Evolutionary conservation across 306 rosid species (phyloP), one percentile per base, ranked within the genome.

Genomic region (Lagenaria siceraria): DNA sequence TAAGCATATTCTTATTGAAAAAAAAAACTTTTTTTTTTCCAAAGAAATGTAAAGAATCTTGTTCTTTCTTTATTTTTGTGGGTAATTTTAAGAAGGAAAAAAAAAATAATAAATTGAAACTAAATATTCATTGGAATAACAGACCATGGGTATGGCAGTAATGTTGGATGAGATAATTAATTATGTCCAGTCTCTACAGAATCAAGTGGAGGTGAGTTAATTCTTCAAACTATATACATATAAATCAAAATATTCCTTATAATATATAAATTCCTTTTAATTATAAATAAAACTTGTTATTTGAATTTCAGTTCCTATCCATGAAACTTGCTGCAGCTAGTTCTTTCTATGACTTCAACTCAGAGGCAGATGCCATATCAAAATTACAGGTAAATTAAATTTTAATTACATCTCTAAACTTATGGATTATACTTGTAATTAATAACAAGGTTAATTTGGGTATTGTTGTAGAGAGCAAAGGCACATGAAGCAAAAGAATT

Each of bases 111-210:
- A 15, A 4, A 36, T 4, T 42, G 19, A 68, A 77, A 63, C 52
- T 49, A 55, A 66, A 77, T 19, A 36, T 33, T 22, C 29, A 22
- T 42, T 82, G 88, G 77, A 40, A 78, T 83, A 84, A 72, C 96
- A 95, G 99, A 88, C 91, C 64, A 92, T 90, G 99, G 97, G 99
- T 2, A 95, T 92, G 99, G 92, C 98, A 11, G 98, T 92, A 17
- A 95, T 95, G 99, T 87, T 95, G 86, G 99, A 92, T 42, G 99
- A 92, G 87, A 95, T 95, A 84, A 95, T 95, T 77, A 95, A 92
- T 82, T 95, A 95, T 86, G 97, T 95, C 35, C 99, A 92, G 61
- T 95, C 99, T 83, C 87, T 95, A 78, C 99, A 95, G 86, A 89
- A 90, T 85, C 99, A 95, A 80, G 97, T 95, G 27, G 99, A 92